A percentile compares a stretch with the other conserved stretches of the same genome.
These are phyloP conservation scores for Ceratocystis cubensis DNA, from an alignment of 2,329 filamentous ascomycete genomes.

Conservation along the genomic window DNA sequence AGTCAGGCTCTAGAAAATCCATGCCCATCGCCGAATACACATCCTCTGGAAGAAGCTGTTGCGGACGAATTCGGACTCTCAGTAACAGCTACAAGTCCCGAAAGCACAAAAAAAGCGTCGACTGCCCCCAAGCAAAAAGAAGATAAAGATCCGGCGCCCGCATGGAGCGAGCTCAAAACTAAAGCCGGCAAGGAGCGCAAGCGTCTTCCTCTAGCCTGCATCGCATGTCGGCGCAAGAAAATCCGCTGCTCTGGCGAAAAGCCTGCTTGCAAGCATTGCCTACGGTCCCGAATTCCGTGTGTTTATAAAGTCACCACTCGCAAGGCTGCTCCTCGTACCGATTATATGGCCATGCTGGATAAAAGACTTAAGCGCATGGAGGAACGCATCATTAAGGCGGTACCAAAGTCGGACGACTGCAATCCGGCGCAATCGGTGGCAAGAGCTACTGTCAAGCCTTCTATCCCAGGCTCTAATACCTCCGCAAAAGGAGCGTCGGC, in stretches of 20 bases:
- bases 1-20: constrained; percentile 33
- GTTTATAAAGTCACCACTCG: constrained; percentile 95
- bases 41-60: constrained; percentile 41
- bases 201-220: constrained; percentile 81
- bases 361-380: constrained; percentile 95
- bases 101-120: constrained; percentile 34
- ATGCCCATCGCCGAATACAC: constrained; percentile 32
- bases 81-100: constrained; percentile 15
- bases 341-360: constrained; percentile 98
- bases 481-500: constrained; percentile 20
- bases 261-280: constrained; percentile 90
- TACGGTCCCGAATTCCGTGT: constrained; percentile 83
- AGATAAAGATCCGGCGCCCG: constrained; percentile 45
- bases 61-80: constrained; percentile 48
- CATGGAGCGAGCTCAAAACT: constrained; percentile 75
- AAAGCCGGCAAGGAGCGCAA: constrained; percentile 95
- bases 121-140: constrained; percentile 42
- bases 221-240: constrained; percentile 92
- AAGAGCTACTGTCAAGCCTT: constrained; percentile 73
- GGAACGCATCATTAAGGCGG: constrained; percentile 88
- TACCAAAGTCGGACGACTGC: constrained; percentile 71
- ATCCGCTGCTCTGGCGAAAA: constrained; percentile 97
- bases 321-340: constrained; percentile 85
- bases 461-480: constrained; percentile 39
- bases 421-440: constrained; percentile 39